Evolutionary conservation across 1,139 yeast genomes (phyloP), one percentile per base, ranked within the genome.

Genomic region (Yamadazyma siamensis): DNA sequence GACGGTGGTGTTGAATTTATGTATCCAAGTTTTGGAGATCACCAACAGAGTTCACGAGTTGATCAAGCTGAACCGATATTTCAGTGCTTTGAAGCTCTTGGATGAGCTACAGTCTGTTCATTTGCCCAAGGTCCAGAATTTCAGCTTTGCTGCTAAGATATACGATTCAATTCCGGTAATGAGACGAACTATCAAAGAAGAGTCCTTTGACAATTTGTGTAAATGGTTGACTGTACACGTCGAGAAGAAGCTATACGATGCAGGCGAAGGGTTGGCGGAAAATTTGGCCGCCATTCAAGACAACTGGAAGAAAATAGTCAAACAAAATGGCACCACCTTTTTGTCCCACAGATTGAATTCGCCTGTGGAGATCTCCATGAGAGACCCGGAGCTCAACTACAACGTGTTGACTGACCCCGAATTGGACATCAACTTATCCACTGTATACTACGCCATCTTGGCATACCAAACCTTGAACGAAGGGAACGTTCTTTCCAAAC

Each of bases 1-100:
- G 0, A 71, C 68, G 13, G 65, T 71, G 25, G 73, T 79, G 27
- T 68, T 83, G 30, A 79, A 71, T 37, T 66, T 81, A 36, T 84
- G 95, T 47, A 66, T 89, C 20, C 89, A 83, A 43, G 91, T 89
- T 8, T 66, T 91, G 38, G 95, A 89, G 50, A 72, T 83, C 46
- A 84, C 95, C 15, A 89, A 88, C 54, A 83, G 80, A 48, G 86
- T 88, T 32, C 88, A 87, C 51, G 94, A 85, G 29, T 64, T 88
- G 50, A 82, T 88, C 41, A 75, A 77, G 39, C 77, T 74, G 40
- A 77, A 80, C 46, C 81, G 82, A 43, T 85, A 86, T 47, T 91
- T 87, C 56, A 84, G 84, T 39, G 96, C 97, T 0, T 72, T 91
- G 44, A 87, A 87, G 51, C 75, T 85, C 41, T 63, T 88, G 34